Conservation (phyloP, 192 early-diverging fungal species). For the Coemansia sp. region DNA sequence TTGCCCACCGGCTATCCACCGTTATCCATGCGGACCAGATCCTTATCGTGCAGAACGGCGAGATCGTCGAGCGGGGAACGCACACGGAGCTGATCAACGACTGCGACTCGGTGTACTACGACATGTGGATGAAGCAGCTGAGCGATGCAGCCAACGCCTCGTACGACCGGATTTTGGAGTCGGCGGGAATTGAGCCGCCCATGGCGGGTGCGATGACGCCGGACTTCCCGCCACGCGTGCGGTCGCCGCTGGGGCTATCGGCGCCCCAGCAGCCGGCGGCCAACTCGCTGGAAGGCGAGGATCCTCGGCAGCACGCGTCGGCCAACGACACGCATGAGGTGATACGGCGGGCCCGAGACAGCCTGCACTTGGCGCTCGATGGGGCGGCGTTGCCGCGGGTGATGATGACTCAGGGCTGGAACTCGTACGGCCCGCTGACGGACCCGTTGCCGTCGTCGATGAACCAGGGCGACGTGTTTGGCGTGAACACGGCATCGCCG, state of each 20-base stretch:
- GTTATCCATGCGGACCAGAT: slow-evolving; percentile 84
- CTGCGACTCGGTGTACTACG: slow-evolving; percentile 64
- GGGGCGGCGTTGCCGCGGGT: slow-evolving; percentile 14
- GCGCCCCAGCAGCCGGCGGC: not conserved
- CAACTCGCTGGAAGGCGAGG: not conserved
- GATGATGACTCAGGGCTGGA: slow-evolving; percentile 36
- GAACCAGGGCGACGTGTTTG: slow-evolving; percentile 1
- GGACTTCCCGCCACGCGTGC: not conserved
- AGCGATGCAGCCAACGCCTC: slow-evolving; percentile 54
- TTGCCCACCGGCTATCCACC: slow-evolving; percentile 84
- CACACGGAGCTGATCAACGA: slow-evolving; percentile 71
- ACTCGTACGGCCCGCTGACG: slow-evolving; percentile 28
- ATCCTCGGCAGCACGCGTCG: not conserved
- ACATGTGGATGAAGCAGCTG: slow-evolving; percentile 92
- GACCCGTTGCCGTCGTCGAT: slow-evolving; percentile 22
- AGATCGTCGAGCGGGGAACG: slow-evolving; percentile 78
- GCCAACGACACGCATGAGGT: not conserved
- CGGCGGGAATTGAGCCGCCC: slow-evolving; percentile 14
- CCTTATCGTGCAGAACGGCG: slow-evolving; percentile 78
- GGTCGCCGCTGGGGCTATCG: slow-evolving; percentile 1
- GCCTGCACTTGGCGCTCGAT: slow-evolving; percentile 21
- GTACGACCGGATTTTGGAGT: slow-evolving; percentile 34
- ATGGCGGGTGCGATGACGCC: slow-evolving; percentile 20
- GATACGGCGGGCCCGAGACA: slow-evolving; percentile 1
- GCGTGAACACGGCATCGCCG: slow-evolving; percentile 9